Evolutionary conservation across 768 basidiomycete species (phyloP), one percentile per base, ranked within the genome.

Genomic region (Terana coerulea): DNA sequence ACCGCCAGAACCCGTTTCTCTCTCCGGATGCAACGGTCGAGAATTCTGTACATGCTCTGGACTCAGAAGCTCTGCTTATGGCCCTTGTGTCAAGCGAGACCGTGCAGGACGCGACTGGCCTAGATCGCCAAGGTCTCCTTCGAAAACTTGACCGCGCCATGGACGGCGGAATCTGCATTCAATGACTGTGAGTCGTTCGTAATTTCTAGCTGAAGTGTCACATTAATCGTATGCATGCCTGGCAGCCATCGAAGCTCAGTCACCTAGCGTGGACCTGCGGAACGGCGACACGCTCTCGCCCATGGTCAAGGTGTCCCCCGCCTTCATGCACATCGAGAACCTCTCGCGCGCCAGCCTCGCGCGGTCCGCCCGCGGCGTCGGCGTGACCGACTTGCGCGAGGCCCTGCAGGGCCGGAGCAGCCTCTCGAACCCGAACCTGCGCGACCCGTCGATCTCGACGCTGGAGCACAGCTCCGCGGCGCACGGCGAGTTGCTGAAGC

Each of bases 251-350:
- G 84, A 86, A 59, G 72, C 71, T 44, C 73, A 76, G 12, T 68
- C 54, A 15, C 24, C 72, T 11, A 68, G 67, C 11, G 81, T 77
- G 53, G 83, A 91, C 8, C 76, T 79, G 19, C 75, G 86, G 21
- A 79, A 79, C 49, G 41, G 31, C 24, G 88, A 91, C 58, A 82
- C 82, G 12, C 70, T 86, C 34, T 81, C 87, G 2, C 86, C 88
- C 2, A 75, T 92, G 36, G 76, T 91, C 47, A 89, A 83, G 63
- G 81, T 93, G 29, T 87, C 90, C 5, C 90, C 90, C 29, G 84
- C 86, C 14, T 72, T 95, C 55, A 95, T 94, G 90, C 85, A 89
- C 58, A 88, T 90, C 47, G 89, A 94, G 60, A 95, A 95, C 65
- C 74, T 91, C 29, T 95, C 94, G 5, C 74, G 92, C 50, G 88